Conservation (phyloP, 106 monocot species). For the Dactylorhiza incarnata region DNA sequence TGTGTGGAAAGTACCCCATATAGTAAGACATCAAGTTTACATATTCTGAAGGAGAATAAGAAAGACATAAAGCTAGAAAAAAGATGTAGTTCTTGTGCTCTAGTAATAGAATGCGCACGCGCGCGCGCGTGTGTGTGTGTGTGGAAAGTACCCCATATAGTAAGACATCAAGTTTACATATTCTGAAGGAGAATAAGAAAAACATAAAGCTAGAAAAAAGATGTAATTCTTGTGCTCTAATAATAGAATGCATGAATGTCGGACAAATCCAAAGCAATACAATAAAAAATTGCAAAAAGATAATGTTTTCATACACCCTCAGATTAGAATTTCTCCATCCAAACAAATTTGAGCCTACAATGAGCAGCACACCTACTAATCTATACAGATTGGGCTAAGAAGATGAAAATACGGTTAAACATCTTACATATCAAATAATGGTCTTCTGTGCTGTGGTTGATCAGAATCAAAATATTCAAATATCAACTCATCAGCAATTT, state of each 20-base stretch:
- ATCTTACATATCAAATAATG: slow-evolving; percentile 76
- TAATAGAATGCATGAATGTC: neutral
- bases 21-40: no score
- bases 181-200: no score
- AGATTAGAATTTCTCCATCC: neutral
- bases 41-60: no score
- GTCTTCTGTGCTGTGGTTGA: slow-evolving; percentile 50
- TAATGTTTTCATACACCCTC: neutral
- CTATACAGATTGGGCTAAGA: neutral
- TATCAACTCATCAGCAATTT: slow-evolving; percentile 33
- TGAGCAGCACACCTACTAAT: neutral
- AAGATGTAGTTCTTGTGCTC: no score
- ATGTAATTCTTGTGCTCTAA: neutral
- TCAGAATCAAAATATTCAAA: slow-evolving; percentile 94
- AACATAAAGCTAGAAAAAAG: neutral
- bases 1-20: no score
- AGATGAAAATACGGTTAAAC: neutral
- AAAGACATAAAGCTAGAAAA: no score
- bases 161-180: no score
- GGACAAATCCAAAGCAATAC: neutral
- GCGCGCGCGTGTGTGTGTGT: no score
- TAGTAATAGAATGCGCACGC: no score
- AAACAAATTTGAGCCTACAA: slow-evolving; percentile 1
- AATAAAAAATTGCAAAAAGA: neutral
- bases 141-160: no score